Evolutionary conservation across 805 yeast genomes (phyloP).

Genomic region (Tetrapisispora iriomotensis): DNA sequence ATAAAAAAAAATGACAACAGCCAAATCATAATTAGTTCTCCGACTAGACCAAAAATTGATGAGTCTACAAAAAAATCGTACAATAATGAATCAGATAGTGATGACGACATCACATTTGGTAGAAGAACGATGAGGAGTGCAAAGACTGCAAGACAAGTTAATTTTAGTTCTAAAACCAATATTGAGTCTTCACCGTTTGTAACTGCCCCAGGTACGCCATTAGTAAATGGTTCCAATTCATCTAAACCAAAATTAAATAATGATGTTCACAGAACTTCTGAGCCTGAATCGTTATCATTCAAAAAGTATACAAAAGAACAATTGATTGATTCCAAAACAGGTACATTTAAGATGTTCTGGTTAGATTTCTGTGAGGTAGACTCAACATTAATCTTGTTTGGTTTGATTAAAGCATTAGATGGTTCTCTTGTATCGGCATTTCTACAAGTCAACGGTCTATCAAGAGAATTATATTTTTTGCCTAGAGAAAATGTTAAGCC

Average conservation of each 20-base stretch:
- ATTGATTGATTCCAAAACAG: slow-evolving; percentile 33
- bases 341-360: slow-evolving; percentile 73
- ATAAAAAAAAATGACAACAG: slow-evolving; percentile 1
- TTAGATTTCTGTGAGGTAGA: slow-evolving; percentile 77
- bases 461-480: slow-evolving; percentile 65
- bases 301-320: slow-evolving; percentile 18
- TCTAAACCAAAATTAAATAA: not conserved
- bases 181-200: slow-evolving; percentile 23
- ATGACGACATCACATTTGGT: slow-evolving; percentile 24
- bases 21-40: slow-evolving; percentile 3
- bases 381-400: slow-evolving; percentile 60
- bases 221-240: not conserved
- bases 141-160: slow-evolving; percentile 18
- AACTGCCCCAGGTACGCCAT: slow-evolving; percentile 29
- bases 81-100: slow-evolving; percentile 30
- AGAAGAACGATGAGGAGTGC: slow-evolving; percentile 26
- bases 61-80: slow-evolving; percentile 14
- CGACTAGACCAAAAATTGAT: slow-evolving; percentile 2
- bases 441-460: slow-evolving; percentile 61
- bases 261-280: slow-evolving; percentile 2
- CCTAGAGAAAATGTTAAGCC: slow-evolving; percentile 55
- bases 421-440: slow-evolving; percentile 59
- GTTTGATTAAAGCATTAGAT: slow-evolving; percentile 58
- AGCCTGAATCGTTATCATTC: slow-evolving; percentile 6
- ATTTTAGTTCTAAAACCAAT: slow-evolving; percentile 18